Base-by-base conservation (phyloP, 108 stramenopile species). In the Nitzschia putrida region DNA sequence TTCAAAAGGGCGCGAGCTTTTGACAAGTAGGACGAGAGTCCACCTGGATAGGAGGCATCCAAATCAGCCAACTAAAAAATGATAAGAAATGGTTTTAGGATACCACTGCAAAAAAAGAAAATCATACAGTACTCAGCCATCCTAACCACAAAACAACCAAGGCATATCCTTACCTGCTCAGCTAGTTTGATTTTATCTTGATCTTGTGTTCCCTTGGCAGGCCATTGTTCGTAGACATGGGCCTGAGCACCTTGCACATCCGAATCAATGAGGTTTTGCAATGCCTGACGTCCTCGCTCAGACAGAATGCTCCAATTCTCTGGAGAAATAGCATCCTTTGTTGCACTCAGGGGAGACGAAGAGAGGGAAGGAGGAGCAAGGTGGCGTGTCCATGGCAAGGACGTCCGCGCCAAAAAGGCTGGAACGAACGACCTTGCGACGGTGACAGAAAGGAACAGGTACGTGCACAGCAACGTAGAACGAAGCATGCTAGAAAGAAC, bases 21-120 rank as follows among this genome's bases (percentile, higher is more conserved):
- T 67, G 73, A 53, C 1, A 97, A 79, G 70, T 98, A 98, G 20
- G 95, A 89, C 14, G 79, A 69, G 13, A 98, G 69, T 13, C 98
- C 97, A 26, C 98, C 98, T 0, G 98, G 96, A 79, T 98, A 98
- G 29, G 88, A 86, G 24, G 66, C 81, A 59, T 98, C 94, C 52
- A 96, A 81, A 69, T 92, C 89, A 45, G 86, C 88, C 54, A 96
- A 71, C 89, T 94, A 63, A 16, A 38, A 34, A 61, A 56, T 10
- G 22, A 43, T 20, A 44, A 63, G 25, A 24, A 53, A 70, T 24
- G 49, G n/a, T n/a, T n/a, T 18, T 22, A 45, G 11, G 44, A 11
- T 44, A 9, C 44, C 44, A 44, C 9, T 18, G 6, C 6, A 49
- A 49, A 3, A 34, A 1, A 34, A 34, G 8, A 0, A 23, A 8